Conservation (phyloP, 352 stramenopile species). For the Phytophthora sansomeana region DNA sequence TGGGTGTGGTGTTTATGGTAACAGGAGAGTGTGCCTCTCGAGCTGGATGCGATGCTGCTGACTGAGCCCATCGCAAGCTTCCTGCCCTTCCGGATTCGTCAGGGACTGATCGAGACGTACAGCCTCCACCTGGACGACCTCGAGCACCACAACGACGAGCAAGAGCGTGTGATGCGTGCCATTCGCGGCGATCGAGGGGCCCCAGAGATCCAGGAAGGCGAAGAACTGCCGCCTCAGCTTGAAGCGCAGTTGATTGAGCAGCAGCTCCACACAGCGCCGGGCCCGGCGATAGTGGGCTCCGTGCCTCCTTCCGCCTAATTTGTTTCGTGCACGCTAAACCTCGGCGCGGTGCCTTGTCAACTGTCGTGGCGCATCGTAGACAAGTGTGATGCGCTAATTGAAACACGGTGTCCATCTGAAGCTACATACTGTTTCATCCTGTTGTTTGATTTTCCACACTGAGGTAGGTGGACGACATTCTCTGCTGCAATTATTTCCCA, state of each 20-base stretch:
- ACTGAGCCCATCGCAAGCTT: conserved; percentile 85
- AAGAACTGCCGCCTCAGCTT: conserved; percentile 42
- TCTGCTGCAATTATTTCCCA: conserved; percentile 2
- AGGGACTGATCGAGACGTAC: conserved; percentile 90
- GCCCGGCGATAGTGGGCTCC: conserved; percentile 31
- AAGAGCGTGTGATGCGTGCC: conserved; percentile 82
- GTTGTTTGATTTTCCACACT: conserved; percentile 37
- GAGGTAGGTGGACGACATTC: conserved; percentile 8
- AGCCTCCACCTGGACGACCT: conserved; percentile 88
- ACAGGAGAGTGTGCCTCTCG: conserved; percentile 87
- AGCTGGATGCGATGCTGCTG: conserved; percentile 85
- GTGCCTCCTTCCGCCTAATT: conserved; percentile 23
- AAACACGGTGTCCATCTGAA: conserved; percentile 31
- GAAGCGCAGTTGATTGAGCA: conserved; percentile 48
- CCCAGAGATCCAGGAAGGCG: conserved; percentile 35
- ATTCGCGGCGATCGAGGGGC: conserved; percentile 72
- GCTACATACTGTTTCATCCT: conserved; percentile 39
- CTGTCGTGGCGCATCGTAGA: conserved; percentile 23
- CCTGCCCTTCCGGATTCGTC: conserved; percentile 85
- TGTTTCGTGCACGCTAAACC: neutral
- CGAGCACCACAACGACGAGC: conserved; percentile 83
- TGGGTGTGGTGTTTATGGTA: neutral
- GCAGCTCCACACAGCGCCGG: conserved; percentile 35
- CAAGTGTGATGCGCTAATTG: conserved; percentile 26
- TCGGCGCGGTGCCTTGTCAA: neutral